Evolutionary conservation across 2,329 filamentous ascomycete species (phyloP).

Genomic region (Talaromyces sp.): DNA sequence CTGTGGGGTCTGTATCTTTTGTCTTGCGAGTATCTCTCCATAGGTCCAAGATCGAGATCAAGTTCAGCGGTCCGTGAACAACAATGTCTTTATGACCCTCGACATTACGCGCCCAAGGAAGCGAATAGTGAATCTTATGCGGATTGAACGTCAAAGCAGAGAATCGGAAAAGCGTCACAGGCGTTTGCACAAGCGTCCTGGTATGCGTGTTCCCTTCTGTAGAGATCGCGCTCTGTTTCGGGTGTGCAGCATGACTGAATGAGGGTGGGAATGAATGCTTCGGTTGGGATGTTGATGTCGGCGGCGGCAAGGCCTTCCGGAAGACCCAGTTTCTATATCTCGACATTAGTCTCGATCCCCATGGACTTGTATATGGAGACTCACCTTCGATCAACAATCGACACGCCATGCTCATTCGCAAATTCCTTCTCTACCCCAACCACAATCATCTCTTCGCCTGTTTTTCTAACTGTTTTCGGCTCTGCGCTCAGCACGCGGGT

Average conservation of each 20-base stretch:
- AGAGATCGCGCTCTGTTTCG: constrained; percentile 21
- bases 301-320: constrained; percentile 39
- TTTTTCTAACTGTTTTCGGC: constrained; percentile 58
- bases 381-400: constrained; percentile 58
- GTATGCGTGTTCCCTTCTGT: constrained; percentile 31
- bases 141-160: constrained; percentile 50
- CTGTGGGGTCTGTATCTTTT: constrained; percentile 19
- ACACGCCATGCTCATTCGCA: constrained; percentile 54
- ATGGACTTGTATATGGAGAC: background rate
- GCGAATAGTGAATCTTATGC: constrained; percentile 50
- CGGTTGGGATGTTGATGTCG: constrained; percentile 10
- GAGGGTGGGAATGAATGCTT: constrained; percentile 4
- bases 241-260: constrained; percentile 16
- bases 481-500: constrained; percentile 59
- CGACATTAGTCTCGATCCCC: constrained; percentile 1
- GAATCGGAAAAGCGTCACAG: constrained; percentile 48
- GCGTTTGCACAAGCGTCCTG: constrained; percentile 39
- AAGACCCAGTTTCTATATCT: constrained; percentile 49
- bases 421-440: constrained; percentile 67
- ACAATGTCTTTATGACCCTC: constrained; percentile 48
- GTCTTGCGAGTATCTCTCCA: constrained; percentile 44
- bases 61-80: constrained; percentile 48
- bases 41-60: constrained; percentile 47
- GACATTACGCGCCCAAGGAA: constrained; percentile 47
- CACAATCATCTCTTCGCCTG: constrained; percentile 64